Evolutionary conservation across 768 basidiomycete species (phyloP).

Genomic region (Pholiota conissans): DNA sequence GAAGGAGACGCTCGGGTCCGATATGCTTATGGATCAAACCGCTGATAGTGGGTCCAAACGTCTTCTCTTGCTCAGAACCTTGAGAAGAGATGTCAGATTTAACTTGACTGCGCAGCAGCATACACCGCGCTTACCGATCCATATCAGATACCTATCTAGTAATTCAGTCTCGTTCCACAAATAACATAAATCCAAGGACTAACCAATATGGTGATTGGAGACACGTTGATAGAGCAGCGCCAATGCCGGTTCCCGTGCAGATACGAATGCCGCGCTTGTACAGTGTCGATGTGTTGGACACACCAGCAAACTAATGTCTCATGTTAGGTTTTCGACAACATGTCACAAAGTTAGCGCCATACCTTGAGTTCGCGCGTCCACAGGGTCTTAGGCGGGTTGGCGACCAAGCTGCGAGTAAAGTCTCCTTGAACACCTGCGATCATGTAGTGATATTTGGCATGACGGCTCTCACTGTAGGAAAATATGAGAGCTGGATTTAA

Average conservation of each 20-base stretch:
- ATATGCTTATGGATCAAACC: conserved; percentile 71
- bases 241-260: conserved; percentile 82
- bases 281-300: conserved; percentile 78
- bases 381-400: conserved; percentile 64
- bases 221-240: conserved; percentile 76
- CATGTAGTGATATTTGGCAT: conserved; percentile 78
- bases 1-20: conserved; percentile 67
- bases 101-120: conserved; percentile 13
- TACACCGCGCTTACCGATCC: conserved; percentile 53
- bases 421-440: conserved; percentile 83
- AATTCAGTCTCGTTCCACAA: conserved; percentile 10
- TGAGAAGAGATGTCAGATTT: conserved; percentile 21
- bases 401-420: conserved; percentile 72
- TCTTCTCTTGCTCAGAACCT: conserved; percentile 83
- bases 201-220: conserved; percentile 76
- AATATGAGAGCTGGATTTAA: conserved; percentile 6
- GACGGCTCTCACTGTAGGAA: conserved; percentile 57
- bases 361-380: conserved; percentile 86
- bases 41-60: conserved; percentile 68
- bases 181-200: conserved; percentile 19
- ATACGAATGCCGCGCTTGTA: conserved; percentile 80
- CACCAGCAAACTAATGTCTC: conserved; percentile 73
- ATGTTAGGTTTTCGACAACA: too few relatives aligned
- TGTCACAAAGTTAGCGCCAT: not conserved
- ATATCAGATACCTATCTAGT: conserved; percentile 66